phyloP scores from a whole-genome alignment of 108 stramenopile species.

The Fragilariopsis cylindrus region DNA sequence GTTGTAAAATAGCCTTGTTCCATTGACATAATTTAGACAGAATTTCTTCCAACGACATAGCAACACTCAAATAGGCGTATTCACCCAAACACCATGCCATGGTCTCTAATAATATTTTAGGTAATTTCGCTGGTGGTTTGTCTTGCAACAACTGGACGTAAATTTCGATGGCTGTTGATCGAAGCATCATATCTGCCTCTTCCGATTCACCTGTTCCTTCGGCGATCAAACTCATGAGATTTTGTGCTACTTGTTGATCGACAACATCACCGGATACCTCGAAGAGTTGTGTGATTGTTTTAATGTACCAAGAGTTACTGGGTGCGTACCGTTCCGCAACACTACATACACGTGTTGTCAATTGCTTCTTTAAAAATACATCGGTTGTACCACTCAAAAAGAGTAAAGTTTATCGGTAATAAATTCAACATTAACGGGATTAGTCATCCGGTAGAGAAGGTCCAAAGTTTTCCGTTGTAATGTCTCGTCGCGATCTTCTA shows the following conservation, averaged over 20 bases:
- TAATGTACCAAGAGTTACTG: slow-evolving; percentile 91
- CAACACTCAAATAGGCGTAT: slow-evolving; percentile 90
- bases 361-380: slow-evolving; percentile 82
- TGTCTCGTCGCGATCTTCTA: slow-evolving; percentile 98
- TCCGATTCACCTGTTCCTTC: slow-evolving; percentile 97
- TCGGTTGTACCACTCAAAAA: slow-evolving; percentile 89
- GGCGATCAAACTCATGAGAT: slow-evolving; percentile 93
- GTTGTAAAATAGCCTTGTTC: slow-evolving; percentile 36
- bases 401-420: slow-evolving; percentile 92
- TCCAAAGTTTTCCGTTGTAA: slow-evolving; percentile 97
- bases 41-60: slow-evolving; percentile 64
- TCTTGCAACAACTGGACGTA: slow-evolving; percentile 78
- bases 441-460: slow-evolving; percentile 96
- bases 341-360: slow-evolving; percentile 91
- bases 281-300: slow-evolving; percentile 85
- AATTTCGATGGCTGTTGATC: slow-evolving; percentile 91
- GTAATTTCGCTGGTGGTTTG: slow-evolving; percentile 65
- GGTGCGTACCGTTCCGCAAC: slow-evolving; percentile 98
- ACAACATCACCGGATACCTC: slow-evolving; percentile 96
- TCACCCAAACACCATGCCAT: slow-evolving; percentile 99
- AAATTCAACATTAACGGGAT: slow-evolving; percentile 98
- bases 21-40: slow-evolving; percentile 73
- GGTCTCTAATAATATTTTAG: slow-evolving; percentile 86
- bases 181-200: slow-evolving; percentile 85
- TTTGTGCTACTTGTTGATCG: slow-evolving; percentile 88